Percentiles rank a stretch among this genome's conserved stretches.
Conservation (phyloP, 1,284 basidiomycete genomes). For the Naganishia liquefaciens region DNA sequence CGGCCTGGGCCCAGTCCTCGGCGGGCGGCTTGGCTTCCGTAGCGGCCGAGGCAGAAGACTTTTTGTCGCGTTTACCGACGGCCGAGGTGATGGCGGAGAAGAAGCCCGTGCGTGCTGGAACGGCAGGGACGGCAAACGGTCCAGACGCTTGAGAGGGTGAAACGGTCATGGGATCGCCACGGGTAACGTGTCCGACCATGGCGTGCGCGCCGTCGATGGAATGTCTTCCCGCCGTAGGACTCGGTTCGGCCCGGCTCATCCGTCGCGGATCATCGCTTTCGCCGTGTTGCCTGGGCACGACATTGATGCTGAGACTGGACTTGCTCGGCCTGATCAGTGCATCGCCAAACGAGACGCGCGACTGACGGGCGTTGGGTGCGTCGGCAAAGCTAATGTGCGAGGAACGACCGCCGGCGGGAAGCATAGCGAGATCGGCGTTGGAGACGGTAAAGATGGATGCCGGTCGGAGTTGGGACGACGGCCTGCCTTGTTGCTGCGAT, state of each 20-base stretch:
- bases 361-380: conserved; percentile 54
- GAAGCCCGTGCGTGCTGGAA: conserved; percentile 35
- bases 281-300: conserved; percentile 1
- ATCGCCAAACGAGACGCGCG: conserved; percentile 72
- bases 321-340: conserved; percentile 52
- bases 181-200: conserved; percentile 61
- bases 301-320: conserved; percentile 33
- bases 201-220: conserved; percentile 54
- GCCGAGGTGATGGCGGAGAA: conserved; percentile 39
- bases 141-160: conserved; percentile 71
- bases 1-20: conserved; percentile 44
- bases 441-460: conserved; percentile 56
- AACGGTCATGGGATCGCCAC: conserved; percentile 56
- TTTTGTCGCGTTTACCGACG: conserved; percentile 42
- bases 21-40: conserved; percentile 8
- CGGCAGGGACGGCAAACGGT: conserved; percentile 63
- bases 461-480: conserved; percentile 5
- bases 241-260: conserved; percentile 16
- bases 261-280: neutral
- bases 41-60: conserved; percentile 12
- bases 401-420: conserved; percentile 52
- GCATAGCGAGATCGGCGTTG: conserved; percentile 68
- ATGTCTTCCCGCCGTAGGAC: conserved; percentile 42
- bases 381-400: conserved; percentile 53
- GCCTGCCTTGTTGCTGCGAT: neutral